Evolutionary conservation across 768 basidiomycete genomes (phyloP).

Genomic region (Russula brevipes): DNA sequence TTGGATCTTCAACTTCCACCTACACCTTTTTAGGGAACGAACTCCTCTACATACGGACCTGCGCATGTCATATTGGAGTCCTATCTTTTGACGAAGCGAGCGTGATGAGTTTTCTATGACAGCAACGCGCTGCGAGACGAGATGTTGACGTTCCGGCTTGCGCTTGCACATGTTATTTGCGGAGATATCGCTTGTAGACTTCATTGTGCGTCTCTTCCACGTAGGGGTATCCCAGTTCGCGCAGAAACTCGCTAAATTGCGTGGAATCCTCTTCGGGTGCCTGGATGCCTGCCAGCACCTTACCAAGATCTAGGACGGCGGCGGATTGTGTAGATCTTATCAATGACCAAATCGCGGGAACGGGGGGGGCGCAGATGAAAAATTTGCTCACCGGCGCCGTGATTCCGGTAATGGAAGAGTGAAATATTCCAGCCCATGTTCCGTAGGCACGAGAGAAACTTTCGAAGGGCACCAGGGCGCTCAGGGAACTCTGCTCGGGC

Average conservation of each 20-base stretch:
- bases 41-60: too few species aligned
- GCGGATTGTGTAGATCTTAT: background rate
- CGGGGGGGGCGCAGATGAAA: background rate
- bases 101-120: too few species aligned
- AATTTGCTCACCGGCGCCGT: slow-evolving; percentile 75
- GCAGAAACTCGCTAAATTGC: slow-evolving; percentile 70
- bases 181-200: slow-evolving; percentile 72
- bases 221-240: slow-evolving; percentile 76
- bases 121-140: background rate
- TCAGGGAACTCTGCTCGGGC: slow-evolving; percentile 82
- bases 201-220: slow-evolving; percentile 91
- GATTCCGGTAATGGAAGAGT: slow-evolving; percentile 96
- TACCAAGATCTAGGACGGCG: slow-evolving; percentile 67
- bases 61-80: too few species aligned
- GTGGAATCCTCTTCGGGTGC: slow-evolving; percentile 65
- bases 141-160: background rate
- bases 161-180: slow-evolving; percentile 30
- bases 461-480: slow-evolving; percentile 83
- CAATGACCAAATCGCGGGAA: background rate
- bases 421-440: slow-evolving; percentile 85
- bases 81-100: too few species aligned
- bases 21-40: too few species aligned
- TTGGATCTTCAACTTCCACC: too few species aligned
- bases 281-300: slow-evolving; percentile 89
- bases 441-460: slow-evolving; percentile 80